These are phyloP conservation scores for Candida maesae DNA, from an alignment of 805 yeast species.

Conservation along the genomic window DNA sequence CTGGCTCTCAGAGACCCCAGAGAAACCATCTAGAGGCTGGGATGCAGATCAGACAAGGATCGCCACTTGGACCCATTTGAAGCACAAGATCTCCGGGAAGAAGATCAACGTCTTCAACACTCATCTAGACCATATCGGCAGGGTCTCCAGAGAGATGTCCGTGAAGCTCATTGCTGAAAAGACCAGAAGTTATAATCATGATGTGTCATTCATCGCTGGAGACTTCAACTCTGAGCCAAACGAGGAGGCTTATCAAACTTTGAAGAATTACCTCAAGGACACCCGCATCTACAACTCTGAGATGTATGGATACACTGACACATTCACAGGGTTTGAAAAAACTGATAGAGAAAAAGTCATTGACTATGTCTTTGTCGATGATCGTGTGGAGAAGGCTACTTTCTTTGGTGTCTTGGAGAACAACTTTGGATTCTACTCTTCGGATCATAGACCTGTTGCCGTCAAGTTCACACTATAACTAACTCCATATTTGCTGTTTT, in stretches of 20 bases:
- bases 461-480: conserved; percentile 25
- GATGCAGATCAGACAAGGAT: conserved; percentile 43
- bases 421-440: conserved; percentile 15
- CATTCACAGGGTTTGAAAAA: conserved; percentile 47
- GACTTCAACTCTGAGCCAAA: conserved; percentile 51
- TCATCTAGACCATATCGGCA: conserved; percentile 49
- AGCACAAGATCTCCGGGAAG: conserved; percentile 21
- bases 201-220: conserved; percentile 46
- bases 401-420: conserved; percentile 36
- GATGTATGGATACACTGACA: conserved; percentile 40
- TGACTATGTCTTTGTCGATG: conserved; percentile 27
- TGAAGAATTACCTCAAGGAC: conserved; percentile 36
- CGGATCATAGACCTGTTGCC: conserved; percentile 47
- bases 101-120: conserved; percentile 38
- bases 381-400: conserved; percentile 11
- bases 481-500: too few relatives aligned
- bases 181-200: conserved; percentile 29
- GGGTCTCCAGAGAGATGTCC: conserved; percentile 41
- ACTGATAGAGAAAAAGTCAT: conserved; percentile 30
- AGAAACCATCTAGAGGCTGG: conserved; percentile 48
- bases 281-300: conserved; percentile 26
- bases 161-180: conserved; percentile 42
- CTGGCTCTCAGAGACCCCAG: conserved; percentile 56
- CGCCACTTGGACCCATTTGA: conserved; percentile 32
- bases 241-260: conserved; percentile 40